Base-by-base conservation (phyloP, 352 stramenopile species). In the Blastocystis hominis region DNA sequence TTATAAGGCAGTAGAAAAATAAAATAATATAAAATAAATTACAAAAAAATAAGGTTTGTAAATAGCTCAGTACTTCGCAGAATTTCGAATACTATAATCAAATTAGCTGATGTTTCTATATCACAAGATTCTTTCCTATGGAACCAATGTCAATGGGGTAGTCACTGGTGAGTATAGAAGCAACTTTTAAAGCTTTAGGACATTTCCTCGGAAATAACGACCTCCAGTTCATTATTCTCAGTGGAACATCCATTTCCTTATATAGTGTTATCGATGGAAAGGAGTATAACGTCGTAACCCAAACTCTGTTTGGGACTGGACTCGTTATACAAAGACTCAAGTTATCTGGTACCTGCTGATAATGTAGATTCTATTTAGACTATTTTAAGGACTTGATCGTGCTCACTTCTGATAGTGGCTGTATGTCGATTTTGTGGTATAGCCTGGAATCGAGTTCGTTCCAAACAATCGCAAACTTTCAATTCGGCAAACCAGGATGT, bases 371-470 rank as follows among this genome's bases (percentile, higher is more conserved):
- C 53, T 30, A 13, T 38, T 20, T 50, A 84, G 72, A 84, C 47
- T 64, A 84, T 53, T 54, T 40, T 13, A 84, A 84, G 50, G 72
- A 84, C 44, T 53, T 66, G 15, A 34, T 84, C 44, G 72, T 61
- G 36, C 36, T 84, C 24, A 84, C 72, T 5, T 84, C 72, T n/a
- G 72, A 84, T 66, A 84, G 72, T 64, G 72, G 72, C 10, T 84
- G 55, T 47, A 38, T 84, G 3, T 84, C 44, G n/a, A 84, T 84
- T 47, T 38, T 84, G 38, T 50, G 62, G 62, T 84, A 84, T 24
- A 53, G 68, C 9, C 59, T 53, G 13, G 20, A 47, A 13, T 68
- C 24, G 17, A 38, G 68, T 15, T 15, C 53, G 9, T 84, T 84
- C 30, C 59, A 46, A n/a, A 46, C 44, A 1, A 64, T 84, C 6